Conservation (phyloP, 768 basidiomycete species). For the Tricholoma sp. region DNA sequence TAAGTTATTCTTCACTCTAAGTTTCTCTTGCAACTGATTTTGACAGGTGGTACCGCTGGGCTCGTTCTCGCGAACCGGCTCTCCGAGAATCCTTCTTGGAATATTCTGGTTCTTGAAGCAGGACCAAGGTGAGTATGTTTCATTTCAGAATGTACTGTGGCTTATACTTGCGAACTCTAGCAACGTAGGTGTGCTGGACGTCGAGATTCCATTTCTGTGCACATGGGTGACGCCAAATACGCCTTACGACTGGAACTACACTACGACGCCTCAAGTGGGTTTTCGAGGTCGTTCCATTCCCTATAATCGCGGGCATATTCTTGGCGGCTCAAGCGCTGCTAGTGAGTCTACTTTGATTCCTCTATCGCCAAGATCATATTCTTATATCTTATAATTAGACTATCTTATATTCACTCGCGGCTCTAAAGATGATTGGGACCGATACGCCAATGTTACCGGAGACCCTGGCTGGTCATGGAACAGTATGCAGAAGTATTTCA, state of each 20-base stretch:
- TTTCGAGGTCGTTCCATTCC: conserved; percentile 17
- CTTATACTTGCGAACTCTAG: background rate
- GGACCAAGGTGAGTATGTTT: conserved; percentile 4
- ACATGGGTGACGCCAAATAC: conserved; percentile 13
- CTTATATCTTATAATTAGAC: conserved; percentile 11
- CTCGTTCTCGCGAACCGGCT: conserved; percentile 19
- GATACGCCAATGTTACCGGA: conserved; percentile 20
- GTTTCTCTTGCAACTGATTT: background rate
- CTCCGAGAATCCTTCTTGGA: conserved; percentile 10
- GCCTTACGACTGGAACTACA: conserved; percentile 25
- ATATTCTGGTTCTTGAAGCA: conserved; percentile 18
- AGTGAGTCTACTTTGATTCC: conserved; percentile 13
- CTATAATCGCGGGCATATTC: conserved; percentile 21
- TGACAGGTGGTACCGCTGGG: conserved; percentile 15
- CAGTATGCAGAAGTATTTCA: conserved; percentile 21
- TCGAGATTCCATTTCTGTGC: conserved; percentile 11
- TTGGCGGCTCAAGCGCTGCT: conserved; percentile 26
- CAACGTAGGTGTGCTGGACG: conserved; percentile 5
- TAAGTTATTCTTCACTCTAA: background rate
- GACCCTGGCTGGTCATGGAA: conserved; percentile 31
- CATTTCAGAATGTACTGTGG: background rate
- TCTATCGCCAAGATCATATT: background rate
- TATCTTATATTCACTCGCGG: conserved; percentile 28
- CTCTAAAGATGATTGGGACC: conserved; percentile 25
- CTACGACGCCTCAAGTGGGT: conserved; percentile 22